A percentile compares a stretch with the other conserved stretches of the same genome.
These are phyloP conservation scores for Ceratobasidium sp. DNA, from an alignment of 1,284 basidiomycete species.

Conservation along the genomic window DNA sequence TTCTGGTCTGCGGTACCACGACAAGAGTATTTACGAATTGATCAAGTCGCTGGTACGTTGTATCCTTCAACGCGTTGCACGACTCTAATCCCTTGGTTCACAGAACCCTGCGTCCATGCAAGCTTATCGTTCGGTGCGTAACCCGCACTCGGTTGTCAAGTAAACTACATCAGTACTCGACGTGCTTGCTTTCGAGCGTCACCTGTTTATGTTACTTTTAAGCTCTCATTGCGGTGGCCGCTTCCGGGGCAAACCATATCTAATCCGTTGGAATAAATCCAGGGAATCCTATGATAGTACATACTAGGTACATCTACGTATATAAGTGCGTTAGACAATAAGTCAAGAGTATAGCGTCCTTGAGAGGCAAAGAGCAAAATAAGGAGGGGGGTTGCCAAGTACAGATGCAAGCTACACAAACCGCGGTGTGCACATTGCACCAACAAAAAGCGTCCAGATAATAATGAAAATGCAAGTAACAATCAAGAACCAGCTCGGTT, in stretches of 20 bases:
- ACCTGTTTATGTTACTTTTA: background rate
- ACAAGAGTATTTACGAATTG: slow-evolving; percentile 83
- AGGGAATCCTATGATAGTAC: slow-evolving; percentile 23
- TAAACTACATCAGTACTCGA: too few relatives aligned
- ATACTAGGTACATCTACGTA: slow-evolving; percentile 39
- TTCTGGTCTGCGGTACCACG: slow-evolving; percentile 79
- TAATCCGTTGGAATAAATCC: background rate
- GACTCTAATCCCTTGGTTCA: background rate
- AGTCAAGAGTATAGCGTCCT: slow-evolving; percentile 27
- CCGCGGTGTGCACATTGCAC: background rate
- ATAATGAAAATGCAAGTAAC: background rate
- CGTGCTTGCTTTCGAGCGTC: too few relatives aligned
- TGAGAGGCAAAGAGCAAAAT: slow-evolving; percentile 3
- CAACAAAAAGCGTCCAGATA: background rate
- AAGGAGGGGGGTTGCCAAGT: background rate
- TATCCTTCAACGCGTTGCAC: background rate
- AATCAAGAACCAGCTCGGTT: background rate
- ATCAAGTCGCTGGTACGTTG: slow-evolving; percentile 74
- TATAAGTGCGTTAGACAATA: slow-evolving; percentile 28
- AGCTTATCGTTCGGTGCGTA: slow-evolving; percentile 38
- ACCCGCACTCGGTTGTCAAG: slow-evolving; percentile 31
- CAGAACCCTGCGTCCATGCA: slow-evolving; percentile 38
- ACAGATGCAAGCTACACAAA: slow-evolving; percentile 1
- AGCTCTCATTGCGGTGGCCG: too few relatives aligned
- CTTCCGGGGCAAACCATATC: too few relatives aligned